A percentile compares a stretch with the other conserved stretches of the same genome.
Conservation (phyloP, 495 filamentous ascomycete genomes). For the Penicillium robsamsonii region DNA sequence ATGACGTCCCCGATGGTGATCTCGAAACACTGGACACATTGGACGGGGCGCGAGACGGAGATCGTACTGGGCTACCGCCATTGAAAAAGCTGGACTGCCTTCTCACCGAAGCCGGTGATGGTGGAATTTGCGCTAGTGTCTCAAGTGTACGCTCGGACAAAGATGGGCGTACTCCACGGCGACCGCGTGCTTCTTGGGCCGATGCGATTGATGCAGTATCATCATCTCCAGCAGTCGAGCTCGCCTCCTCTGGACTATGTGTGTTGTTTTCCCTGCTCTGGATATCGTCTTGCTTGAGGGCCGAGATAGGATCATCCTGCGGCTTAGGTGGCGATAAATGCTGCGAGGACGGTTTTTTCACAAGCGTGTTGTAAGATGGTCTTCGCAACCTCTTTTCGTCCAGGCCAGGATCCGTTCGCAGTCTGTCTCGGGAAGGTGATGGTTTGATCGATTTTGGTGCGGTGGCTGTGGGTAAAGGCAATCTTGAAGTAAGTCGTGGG, state of each 20-base stretch:
- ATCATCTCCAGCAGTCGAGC: constrained; percentile 17
- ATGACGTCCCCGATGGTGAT: constrained; percentile 47
- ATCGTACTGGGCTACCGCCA: constrained; percentile 54
- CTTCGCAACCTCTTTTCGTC: constrained; percentile 36
- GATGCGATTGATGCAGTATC: constrained; percentile 8
- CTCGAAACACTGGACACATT: constrained; percentile 48
- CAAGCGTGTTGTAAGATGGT: constrained; percentile 42
- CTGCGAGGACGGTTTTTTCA: constrained; percentile 36
- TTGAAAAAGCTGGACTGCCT: constrained; percentile 62
- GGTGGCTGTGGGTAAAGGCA: constrained; percentile 42
- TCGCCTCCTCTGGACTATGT: constrained; percentile 21
- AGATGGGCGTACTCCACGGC: constrained; percentile 46
- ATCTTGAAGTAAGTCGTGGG: constrained; percentile 41
- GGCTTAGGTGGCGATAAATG: constrained; percentile 28
- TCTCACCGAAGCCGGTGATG: constrained; percentile 57
- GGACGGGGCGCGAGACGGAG: constrained; percentile 55
- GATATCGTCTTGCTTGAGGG: constrained; percentile 20
- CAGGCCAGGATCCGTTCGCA: constrained; percentile 43
- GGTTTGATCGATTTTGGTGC: constrained; percentile 37
- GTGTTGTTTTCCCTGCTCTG: constrained; percentile 18
- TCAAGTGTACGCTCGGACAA: constrained; percentile 69
- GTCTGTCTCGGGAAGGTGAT: constrained; percentile 46
- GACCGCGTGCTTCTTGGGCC: constrained; percentile 33
- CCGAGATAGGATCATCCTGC: constrained; percentile 7
- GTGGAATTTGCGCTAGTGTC: constrained; percentile 60